These are phyloP conservation scores for Cucumis melo DNA, from an alignment of 306 rosid genomes.

Conservation along the genomic window DNA sequence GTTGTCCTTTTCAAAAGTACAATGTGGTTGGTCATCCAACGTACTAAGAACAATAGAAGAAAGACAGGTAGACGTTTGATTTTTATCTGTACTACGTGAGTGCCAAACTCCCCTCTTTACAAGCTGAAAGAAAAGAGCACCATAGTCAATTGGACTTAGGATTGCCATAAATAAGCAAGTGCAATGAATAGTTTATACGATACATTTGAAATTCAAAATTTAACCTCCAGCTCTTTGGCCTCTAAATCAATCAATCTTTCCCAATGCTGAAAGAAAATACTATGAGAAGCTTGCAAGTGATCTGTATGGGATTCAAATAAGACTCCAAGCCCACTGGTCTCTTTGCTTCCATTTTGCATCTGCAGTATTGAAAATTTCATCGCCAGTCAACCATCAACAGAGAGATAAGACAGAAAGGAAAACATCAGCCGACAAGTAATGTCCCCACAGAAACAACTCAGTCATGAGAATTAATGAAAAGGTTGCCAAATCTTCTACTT, in stretches of 20 bases:
- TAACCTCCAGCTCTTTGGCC: slow-evolving; percentile 74
- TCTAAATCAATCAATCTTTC: slow-evolving; percentile 80
- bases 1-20: slow-evolving; percentile 34
- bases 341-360: slow-evolving; percentile 62
- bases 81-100: slow-evolving; percentile 30
- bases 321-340: slow-evolving; percentile 62
- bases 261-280: slow-evolving; percentile 67
- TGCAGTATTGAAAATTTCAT: slow-evolving; percentile 18
- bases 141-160: neutral
- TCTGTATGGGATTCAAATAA: slow-evolving; percentile 47
- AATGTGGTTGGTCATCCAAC: slow-evolving; percentile 33
- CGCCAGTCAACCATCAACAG: neutral
- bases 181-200: slow-evolving; percentile 2
- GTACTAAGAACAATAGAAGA: slow-evolving; percentile 63
- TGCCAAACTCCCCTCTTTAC: slow-evolving; percentile 57
- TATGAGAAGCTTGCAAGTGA: slow-evolving; percentile 46
- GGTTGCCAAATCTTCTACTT: neutral
- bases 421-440: neutral
- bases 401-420: neutral
- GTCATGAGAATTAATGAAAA: neutral
- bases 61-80: slow-evolving; percentile 26
- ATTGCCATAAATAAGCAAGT: neutral
- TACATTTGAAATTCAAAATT: slow-evolving; percentile 6
- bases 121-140: slow-evolving; percentile 30
- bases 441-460: neutral